Conservation (phyloP, 2,329 filamentous ascomycete species). For the Cercospora canescens region DNA sequence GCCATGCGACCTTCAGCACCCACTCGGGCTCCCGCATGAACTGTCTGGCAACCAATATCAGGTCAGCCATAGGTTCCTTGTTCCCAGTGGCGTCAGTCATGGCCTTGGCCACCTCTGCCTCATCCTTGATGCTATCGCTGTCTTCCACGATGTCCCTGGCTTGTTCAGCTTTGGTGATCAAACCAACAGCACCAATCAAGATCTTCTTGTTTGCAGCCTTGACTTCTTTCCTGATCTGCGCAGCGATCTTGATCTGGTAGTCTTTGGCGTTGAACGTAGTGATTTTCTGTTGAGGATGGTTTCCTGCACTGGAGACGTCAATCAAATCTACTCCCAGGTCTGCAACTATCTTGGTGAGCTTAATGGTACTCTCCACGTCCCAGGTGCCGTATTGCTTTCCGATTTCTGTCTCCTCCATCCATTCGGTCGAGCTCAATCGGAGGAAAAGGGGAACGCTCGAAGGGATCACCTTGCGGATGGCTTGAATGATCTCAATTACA, state of each 20-base stretch:
- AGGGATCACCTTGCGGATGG: slow-evolving; percentile 59
- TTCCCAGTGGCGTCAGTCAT: slow-evolving; percentile 38
- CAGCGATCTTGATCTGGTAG: slow-evolving; percentile 53
- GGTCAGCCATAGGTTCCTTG: slow-evolving; percentile 46
- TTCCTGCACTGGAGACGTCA: slow-evolving; percentile 77
- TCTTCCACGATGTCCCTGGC: slow-evolving; percentile 48
- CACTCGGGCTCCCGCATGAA: slow-evolving; percentile 58
- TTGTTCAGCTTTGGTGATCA: slow-evolving; percentile 54
- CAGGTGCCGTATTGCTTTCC: slow-evolving; percentile 60
- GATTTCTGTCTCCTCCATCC: slow-evolving; percentile 63
- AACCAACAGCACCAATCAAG: slow-evolving; percentile 55
- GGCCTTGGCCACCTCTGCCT: slow-evolving; percentile 35
- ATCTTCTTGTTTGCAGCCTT: slow-evolving; percentile 41
- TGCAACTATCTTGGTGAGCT: slow-evolving; percentile 67
- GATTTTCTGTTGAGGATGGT: slow-evolving; percentile 55
- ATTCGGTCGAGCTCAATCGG: slow-evolving; percentile 71
- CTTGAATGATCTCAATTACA: slow-evolving; percentile 61
- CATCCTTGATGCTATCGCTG: slow-evolving; percentile 22
- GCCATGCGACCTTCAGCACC: slow-evolving; percentile 53
- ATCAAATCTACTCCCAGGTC: slow-evolving; percentile 78
- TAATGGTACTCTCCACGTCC: slow-evolving; percentile 64
- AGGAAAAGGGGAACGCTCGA: slow-evolving; percentile 69
- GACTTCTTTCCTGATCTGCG: slow-evolving; percentile 44
- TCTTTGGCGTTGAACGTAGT: slow-evolving; percentile 43
- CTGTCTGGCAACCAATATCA: slow-evolving; percentile 54